These are phyloP conservation scores for Magnolia changhungtana DNA, from an alignment of 164 flowering plant genomes.

Conservation along the genomic window DNA sequence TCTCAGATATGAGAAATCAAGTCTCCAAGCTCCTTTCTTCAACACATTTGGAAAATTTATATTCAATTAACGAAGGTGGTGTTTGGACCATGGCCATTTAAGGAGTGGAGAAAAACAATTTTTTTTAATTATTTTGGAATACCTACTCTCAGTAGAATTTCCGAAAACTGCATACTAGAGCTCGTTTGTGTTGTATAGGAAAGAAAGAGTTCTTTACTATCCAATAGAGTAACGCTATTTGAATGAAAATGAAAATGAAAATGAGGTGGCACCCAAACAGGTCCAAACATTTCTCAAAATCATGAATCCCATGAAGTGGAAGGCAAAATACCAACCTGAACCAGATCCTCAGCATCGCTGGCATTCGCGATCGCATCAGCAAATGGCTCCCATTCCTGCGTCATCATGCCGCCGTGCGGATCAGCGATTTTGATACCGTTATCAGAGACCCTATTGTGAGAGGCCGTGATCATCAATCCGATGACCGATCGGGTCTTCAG, in stretches of 20 bases:
- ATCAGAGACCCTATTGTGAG: slow-evolving; percentile 77
- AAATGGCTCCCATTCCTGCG: slow-evolving; percentile 92
- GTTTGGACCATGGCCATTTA: no score
- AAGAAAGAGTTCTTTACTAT: no score
- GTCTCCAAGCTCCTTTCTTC: no score
- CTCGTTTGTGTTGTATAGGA: no score
- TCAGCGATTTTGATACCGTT: slow-evolving; percentile 91
- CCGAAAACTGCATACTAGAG: not conserved
- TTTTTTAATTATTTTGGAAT: not conserved
- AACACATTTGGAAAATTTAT: no score
- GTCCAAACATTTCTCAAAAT: not conserved
- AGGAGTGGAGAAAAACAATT: no score
- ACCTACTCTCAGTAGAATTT: not conserved
- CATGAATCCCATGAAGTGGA: not conserved
- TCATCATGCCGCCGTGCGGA: slow-evolving; percentile 82
- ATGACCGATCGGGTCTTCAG: slow-evolving; percentile 53
- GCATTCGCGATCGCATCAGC: slow-evolving; percentile 82
- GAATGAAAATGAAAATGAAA: not conserved
- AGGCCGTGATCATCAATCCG: slow-evolving; percentile 95
- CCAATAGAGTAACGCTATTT: no score
- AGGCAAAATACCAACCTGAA: slow-evolving; percentile 29
- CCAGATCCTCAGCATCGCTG: slow-evolving; percentile 39
- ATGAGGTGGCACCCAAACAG: not conserved
- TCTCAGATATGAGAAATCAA: no score
- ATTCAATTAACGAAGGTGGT: no score